A percentile compares a stretch with the other conserved stretches of the same genome.
phyloP scores from a whole-genome alignment of 352 stramenopile species.

The Phytophthora cajani region DNA sequence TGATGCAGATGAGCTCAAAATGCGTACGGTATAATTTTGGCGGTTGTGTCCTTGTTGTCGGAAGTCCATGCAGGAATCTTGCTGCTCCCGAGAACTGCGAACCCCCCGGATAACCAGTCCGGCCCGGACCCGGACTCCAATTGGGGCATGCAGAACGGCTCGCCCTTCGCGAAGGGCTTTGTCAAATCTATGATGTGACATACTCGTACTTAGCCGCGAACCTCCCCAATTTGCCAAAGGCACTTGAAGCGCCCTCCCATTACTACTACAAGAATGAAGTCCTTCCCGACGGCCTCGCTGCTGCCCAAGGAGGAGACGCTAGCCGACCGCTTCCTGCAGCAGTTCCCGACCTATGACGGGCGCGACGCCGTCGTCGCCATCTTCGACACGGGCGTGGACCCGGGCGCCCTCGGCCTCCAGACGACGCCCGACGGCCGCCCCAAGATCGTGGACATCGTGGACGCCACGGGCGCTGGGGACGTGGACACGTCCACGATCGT shows the following conservation, averaged over 20 bases:
- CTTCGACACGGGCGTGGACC: constrained; percentile 97
- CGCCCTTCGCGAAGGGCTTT: no score
- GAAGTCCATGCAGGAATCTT: no score
- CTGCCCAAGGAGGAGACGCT: constrained; percentile 94
- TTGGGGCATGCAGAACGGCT: no score
- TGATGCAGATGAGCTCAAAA: no score
- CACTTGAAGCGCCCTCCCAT: background rate
- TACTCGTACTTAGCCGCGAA: no score
- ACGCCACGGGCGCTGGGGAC: constrained; percentile 95
- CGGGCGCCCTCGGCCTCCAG: constrained; percentile 87
- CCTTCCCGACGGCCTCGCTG: constrained; percentile 69
- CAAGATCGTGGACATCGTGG: constrained; percentile 96
- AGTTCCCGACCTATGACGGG: constrained; percentile 91
- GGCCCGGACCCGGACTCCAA: no score
- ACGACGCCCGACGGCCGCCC: constrained; percentile 85
- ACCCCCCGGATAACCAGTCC: no score
- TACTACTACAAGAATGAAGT: constrained; percentile 36
- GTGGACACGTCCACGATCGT: constrained; percentile 87
- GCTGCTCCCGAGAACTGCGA: no score
- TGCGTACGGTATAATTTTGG: no score
- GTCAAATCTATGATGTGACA: no score
- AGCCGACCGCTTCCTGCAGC: constrained; percentile 75
- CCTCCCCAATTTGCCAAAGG: no score
- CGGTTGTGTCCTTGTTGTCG: no score
- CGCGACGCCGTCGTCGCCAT: constrained; percentile 93